A percentile compares a stretch with the other conserved stretches of the same genome.
Evolutionary conservation across 768 basidiomycete species (phyloP).

Genomic region (Baorangia bicolor): DNA sequence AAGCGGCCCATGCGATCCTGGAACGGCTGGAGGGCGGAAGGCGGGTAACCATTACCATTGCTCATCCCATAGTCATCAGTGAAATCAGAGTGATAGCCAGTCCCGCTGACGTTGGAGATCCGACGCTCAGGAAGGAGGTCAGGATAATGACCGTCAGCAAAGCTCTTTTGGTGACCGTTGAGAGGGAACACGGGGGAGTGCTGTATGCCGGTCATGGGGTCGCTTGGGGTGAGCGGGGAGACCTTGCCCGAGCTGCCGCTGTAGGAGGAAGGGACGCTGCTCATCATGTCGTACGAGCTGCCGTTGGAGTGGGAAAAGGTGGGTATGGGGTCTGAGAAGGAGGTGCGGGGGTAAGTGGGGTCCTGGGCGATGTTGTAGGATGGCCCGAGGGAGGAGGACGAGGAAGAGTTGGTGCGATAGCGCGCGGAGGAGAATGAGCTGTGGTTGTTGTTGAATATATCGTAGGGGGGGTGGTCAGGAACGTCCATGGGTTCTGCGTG

Average conservation of each 20-base stretch:
- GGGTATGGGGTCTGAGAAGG: conserved; percentile 60
- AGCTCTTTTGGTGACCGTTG: conserved; percentile 51
- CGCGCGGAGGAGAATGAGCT: conserved; percentile 53
- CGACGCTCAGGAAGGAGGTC: conserved; percentile 63
- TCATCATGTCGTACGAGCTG: conserved; percentile 65
- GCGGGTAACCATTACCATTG: conserved; percentile 45
- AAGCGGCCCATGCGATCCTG: conserved; percentile 58
- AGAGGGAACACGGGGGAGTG: conserved; percentile 52
- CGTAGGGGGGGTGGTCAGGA: conserved; percentile 59
- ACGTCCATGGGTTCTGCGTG: conserved; percentile 55
- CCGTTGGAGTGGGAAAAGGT: conserved; percentile 53
- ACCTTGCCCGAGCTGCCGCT: conserved; percentile 63
- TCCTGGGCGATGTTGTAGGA: conserved; percentile 55
- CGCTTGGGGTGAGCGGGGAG: conserved; percentile 71
- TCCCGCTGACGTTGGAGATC: conserved; percentile 43
- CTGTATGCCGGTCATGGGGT: conserved; percentile 58
- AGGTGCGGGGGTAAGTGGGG: conserved; percentile 54
- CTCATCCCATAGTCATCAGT: conserved; percentile 61
- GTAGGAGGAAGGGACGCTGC: conserved; percentile 61
- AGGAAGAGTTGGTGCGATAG: conserved; percentile 72
- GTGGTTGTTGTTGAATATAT: conserved; percentile 56
- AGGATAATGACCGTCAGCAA: conserved; percentile 50
- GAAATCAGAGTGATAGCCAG: conserved; percentile 57
- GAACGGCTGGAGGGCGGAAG: conserved; percentile 55
- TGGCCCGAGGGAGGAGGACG: conserved; percentile 65